Evolutionary conservation across 208 protist genomes (phyloP), one percentile per base, ranked within the genome.

Genomic region (Acanthamoeba sp.): DNA sequence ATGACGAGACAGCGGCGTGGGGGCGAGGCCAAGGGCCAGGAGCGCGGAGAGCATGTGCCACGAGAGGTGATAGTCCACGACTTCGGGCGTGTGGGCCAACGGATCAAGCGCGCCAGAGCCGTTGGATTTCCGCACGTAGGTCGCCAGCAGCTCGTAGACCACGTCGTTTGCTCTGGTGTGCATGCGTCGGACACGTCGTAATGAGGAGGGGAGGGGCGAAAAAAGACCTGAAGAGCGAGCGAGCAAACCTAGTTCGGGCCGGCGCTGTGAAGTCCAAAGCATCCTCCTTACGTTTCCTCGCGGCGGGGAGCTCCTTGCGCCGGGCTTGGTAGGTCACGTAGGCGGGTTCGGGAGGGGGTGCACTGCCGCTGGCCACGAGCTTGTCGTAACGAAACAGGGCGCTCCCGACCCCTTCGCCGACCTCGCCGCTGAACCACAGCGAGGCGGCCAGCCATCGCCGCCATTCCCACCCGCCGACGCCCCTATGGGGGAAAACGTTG

Each of bases 301-400:
- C 59, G 59, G 59, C 59, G 59, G 59, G 59, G n/a, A n/a, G 59
- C n/a, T 66, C 59, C 59, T 66, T n/a, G n/a, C 59, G 59, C 12
- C 59, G 59, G 5, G 59, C 59, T 27, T 66, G 59, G 16, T 66
- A 34, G 2, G 59, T 34, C 59, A 66, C 27, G 16, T 66, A 66
- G 59, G 59, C n/a, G 12, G 59, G 59, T 2, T 66, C 59, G n/a
- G 59, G 59, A 27, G n/a, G 3, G 12, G 59, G 59, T 1, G 59
- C 59, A 12, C n/a, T 66, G 59, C 59, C 59, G n/a, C 27, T 14
- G n/a, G 59, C 59, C 20, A 66, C 59, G n/a, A 66, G 59, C 5
- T n/a, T 34, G 59, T 66, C 59, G n/a, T 66, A 66, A 14, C 59
- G 59, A 27, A 34, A 66, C 27, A 66, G 59, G 59, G 59, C 59